Conservation (phyloP, 768 basidiomycete species). For the Flagelloscypha sp. region DNA sequence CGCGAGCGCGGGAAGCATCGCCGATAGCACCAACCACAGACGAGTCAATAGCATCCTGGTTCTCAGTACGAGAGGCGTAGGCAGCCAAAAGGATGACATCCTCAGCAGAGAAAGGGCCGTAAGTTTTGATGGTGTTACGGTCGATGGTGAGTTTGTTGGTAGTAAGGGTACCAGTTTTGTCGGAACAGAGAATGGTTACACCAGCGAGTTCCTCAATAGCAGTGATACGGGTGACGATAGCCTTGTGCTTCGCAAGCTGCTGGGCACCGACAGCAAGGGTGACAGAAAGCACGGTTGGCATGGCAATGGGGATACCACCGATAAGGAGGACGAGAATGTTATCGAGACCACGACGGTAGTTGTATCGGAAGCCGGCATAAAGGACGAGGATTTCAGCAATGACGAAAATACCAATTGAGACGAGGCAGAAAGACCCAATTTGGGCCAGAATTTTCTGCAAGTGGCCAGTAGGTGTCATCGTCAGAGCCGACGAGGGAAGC, state of each 20-base stretch:
- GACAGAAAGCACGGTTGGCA: conserved; percentile 97
- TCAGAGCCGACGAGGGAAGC: conserved; percentile 96
- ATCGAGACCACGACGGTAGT: conserved; percentile 91
- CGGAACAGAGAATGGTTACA: conserved; percentile 97
- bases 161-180: conserved; percentile 97
- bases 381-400: conserved; percentile 89
- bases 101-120: conserved; percentile 80
- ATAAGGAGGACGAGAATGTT: conserved; percentile 98
- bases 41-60: conserved; percentile 94
- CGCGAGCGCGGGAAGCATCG: conserved; percentile 67
- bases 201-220: conserved; percentile 98
- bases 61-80: conserved; percentile 96
- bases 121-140: conserved; percentile 82
- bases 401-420: conserved; percentile 94
- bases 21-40: conserved; percentile 79
- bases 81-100: conserved; percentile 91
- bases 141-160: conserved; percentile 99
- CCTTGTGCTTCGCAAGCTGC: conserved; percentile 98
- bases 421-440: conserved; percentile 95
- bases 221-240: conserved; percentile 98
- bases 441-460: conserved; percentile 98
- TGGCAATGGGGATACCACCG: conserved; percentile 99
- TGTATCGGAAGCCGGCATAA: conserved; percentile 86
- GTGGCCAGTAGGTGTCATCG: conserved; percentile 95
- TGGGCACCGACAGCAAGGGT: conserved; percentile 98